Evolutionary conservation across 768 basidiomycete genomes (phyloP).

Genomic region (Psilocybe sp.): DNA sequence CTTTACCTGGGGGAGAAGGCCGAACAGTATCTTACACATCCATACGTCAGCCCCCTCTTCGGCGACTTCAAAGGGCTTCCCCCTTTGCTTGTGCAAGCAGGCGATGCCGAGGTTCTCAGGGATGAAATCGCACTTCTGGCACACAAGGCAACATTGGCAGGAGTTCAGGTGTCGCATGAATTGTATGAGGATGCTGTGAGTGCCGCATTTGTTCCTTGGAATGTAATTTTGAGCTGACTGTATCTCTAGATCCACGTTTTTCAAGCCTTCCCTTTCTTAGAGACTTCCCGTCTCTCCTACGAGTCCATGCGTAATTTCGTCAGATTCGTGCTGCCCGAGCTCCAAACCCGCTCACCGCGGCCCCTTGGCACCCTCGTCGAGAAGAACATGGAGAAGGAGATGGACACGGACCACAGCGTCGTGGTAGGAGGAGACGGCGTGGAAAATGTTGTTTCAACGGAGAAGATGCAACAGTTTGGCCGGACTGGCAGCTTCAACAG

Average conservation of each 20-base stretch:
- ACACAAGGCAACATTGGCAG: constrained; percentile 86
- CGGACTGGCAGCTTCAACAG: neutral
- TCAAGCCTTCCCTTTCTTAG: constrained; percentile 81
- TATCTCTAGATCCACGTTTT: constrained; percentile 78
- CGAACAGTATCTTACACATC: constrained; percentile 87
- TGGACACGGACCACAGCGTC: constrained; percentile 60
- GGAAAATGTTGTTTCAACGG: constrained; percentile 41
- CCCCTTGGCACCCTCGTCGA: constrained; percentile 54
- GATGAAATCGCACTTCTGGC: constrained; percentile 91
- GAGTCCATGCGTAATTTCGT: constrained; percentile 71
- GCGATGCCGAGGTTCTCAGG: constrained; percentile 92
- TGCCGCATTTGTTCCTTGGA: constrained; percentile 6
- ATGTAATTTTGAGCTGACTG: neutral
- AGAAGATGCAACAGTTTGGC: constrained; percentile 35
- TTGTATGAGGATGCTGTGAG: constrained; percentile 87
- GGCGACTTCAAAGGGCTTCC: constrained; percentile 86
- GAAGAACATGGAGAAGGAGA: constrained; percentile 63
- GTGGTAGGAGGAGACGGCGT: constrained; percentile 77
- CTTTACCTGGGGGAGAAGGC: constrained; percentile 86
- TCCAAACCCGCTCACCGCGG: constrained; percentile 48
- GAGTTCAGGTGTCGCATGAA: constrained; percentile 85
- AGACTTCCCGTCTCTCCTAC: constrained; percentile 63
- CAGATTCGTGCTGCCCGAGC: constrained; percentile 50
- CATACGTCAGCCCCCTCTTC: constrained; percentile 94
- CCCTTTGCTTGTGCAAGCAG: constrained; percentile 87